phyloP scores from a whole-genome alignment of 306 rosid genomes.

The Purshia tridentata region DNA sequence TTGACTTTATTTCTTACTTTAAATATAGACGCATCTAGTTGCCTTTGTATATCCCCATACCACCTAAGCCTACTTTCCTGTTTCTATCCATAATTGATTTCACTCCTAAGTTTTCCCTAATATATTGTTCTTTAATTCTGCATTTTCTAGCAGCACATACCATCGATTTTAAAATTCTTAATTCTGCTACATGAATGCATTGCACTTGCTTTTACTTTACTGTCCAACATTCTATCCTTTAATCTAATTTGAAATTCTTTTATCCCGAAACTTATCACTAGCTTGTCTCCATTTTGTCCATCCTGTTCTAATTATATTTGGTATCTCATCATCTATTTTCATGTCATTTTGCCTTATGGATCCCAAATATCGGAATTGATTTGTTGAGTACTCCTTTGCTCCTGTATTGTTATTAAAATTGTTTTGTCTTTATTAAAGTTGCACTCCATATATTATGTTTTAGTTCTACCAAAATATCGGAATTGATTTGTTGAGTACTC shows the following conservation, averaged over 20 bases:
- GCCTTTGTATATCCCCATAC: not conserved
- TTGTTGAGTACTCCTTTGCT: not conserved
- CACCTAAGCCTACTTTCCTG: not conserved
- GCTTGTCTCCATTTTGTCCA: not conserved
- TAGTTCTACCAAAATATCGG: no score
- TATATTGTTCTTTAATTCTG: not conserved
- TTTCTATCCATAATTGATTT: not conserved
- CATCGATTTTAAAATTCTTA: not conserved
- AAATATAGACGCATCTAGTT: not conserved
- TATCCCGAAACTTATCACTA: not conserved
- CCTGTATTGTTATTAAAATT: not conserved
- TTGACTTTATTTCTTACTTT: not conserved
- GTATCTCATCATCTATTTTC: not conserved
- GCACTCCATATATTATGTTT: no score
- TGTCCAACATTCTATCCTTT: not conserved
- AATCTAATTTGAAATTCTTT: not conserved
- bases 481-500: no score
- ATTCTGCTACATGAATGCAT: not conserved
- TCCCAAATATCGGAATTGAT: not conserved
- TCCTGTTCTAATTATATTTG: not conserved
- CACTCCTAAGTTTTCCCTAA: no score
- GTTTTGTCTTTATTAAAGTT: no score
- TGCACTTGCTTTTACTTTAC: not conserved
- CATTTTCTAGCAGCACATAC: not conserved
- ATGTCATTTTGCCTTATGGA: no score